Evolutionary conservation across 2,329 filamentous ascomycete species (phyloP), one percentile per base, ranked within the genome.

Genomic region (Cordyceps farinosa): DNA sequence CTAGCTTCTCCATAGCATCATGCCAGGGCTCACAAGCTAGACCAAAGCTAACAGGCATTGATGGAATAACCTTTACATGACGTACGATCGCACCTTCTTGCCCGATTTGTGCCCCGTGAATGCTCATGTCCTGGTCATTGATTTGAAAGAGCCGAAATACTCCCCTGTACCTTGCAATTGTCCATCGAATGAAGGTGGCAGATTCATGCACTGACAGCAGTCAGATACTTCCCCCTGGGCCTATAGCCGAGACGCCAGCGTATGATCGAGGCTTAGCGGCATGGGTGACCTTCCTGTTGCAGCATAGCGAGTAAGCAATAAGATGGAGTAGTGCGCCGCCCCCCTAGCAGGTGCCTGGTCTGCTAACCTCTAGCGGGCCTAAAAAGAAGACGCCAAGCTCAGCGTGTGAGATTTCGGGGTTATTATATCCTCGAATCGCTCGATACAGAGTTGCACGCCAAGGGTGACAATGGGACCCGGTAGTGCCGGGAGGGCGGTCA

Each of bases 401-500:
- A 47, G 38, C 29, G 29, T 45, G 57, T 45, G 59, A 61, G 50
- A 47, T 61, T 60, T 54, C 59, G 59, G 59, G 40, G 8, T 54
- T 54, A 54, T 40, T 61, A 54, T 48, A 54, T 48, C 59, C 59
- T 61, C 59, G 59, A 61, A 61, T 61, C 50, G 50, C 40, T 54
- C 40, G 48, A 61, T 45, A n/a, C 29, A 36, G 34, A 42, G 56
- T 51, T 30, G 32, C 56, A 44, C 30, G 34, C 47, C 48, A 36
- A 53, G 48, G 29, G 17, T 45, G 22, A 27, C 34, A 6, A 55
- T 42, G 45, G 45, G 45, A 34, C 17, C 44, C 13, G 44, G 55
- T 29, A 50, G 45, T 29, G 40, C 30, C 30, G 17, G 9, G 13
- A n/a, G 29, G 7, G n/a, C 29, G 45, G 15, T 32, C n/a, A 40